These are phyloP conservation scores for Heterobasidion irregulare DNA, from an alignment of 1,284 basidiomycete species.

Conservation along the genomic window DNA sequence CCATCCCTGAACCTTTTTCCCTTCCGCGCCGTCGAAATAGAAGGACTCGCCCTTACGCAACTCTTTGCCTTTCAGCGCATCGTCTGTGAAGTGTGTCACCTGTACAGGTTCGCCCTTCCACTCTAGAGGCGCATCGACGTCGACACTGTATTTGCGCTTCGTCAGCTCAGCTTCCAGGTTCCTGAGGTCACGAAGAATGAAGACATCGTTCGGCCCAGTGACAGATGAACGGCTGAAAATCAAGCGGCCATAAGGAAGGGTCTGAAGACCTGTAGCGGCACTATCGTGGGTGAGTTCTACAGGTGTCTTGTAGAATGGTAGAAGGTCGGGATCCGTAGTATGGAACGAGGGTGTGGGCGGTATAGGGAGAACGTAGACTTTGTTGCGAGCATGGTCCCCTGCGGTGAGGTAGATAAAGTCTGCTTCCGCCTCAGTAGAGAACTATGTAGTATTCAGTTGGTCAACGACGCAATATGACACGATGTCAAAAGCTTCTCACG, in stretches of 20 bases:
- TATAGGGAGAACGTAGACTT: slow-evolving; percentile 63
- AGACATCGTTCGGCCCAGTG: slow-evolving; percentile 68
- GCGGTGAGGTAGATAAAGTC: slow-evolving; percentile 62
- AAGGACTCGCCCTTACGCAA: slow-evolving; percentile 67
- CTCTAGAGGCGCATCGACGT: neutral
- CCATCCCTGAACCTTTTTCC: slow-evolving; percentile 75
- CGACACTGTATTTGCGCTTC: neutral
- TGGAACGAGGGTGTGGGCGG: slow-evolving; percentile 50
- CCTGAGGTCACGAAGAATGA: slow-evolving; percentile 43
- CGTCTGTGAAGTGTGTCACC: slow-evolving; percentile 54
- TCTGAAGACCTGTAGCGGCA: slow-evolving; percentile 51
- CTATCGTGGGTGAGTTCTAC: slow-evolving; percentile 48
- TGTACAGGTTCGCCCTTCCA: slow-evolving; percentile 33
- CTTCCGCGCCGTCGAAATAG: slow-evolving; percentile 77
- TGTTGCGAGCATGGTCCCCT: slow-evolving; percentile 67
- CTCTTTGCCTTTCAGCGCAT: slow-evolving; percentile 45
- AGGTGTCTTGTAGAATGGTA: slow-evolving; percentile 42
- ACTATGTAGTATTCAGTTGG: slow-evolving; percentile 30
- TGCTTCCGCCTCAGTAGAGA: slow-evolving; percentile 55
- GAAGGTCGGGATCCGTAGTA: slow-evolving; percentile 39
- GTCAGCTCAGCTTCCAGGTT: slow-evolving; percentile 9
- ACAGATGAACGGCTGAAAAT: slow-evolving; percentile 65
- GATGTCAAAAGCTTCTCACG: slow-evolving; percentile 26
- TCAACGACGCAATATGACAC: neutral
- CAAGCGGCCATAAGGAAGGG: slow-evolving; percentile 49